These are phyloP conservation scores for Fusarium siculi DNA, from an alignment of 2,329 filamentous ascomycete genomes.

Conservation along the genomic window DNA sequence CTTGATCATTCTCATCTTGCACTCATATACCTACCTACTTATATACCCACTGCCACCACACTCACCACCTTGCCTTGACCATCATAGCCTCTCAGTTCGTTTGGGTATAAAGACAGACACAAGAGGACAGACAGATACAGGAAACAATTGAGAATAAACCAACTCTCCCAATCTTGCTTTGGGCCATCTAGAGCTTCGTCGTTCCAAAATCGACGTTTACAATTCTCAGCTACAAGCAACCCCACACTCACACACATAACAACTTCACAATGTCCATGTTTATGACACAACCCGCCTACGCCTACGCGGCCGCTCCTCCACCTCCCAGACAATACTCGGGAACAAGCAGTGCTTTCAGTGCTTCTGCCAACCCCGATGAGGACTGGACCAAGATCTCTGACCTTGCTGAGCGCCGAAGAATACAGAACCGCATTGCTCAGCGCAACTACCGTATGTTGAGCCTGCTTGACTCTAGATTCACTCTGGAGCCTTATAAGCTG, in stretches of 20 bases:
- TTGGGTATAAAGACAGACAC: slow-evolving; percentile 29
- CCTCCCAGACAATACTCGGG: slow-evolving; percentile 74
- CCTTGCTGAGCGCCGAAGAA: slow-evolving; percentile 89
- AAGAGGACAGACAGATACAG: slow-evolving; percentile 25
- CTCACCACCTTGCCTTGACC: slow-evolving; percentile 6
- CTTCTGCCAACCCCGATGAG: slow-evolving; percentile 93
- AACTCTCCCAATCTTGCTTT: slow-evolving; percentile 17
- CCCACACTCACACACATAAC: slow-evolving; percentile 16
- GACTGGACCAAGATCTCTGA: slow-evolving; percentile 99
- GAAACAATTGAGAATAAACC: slow-evolving; percentile 22
- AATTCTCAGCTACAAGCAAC: slow-evolving; percentile 14
- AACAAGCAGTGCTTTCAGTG: slow-evolving; percentile 94
- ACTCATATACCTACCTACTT: slow-evolving; percentile 12
- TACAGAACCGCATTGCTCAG: slow-evolving; percentile 98
- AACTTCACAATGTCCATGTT: slow-evolving; percentile 50
- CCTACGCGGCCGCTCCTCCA: slow-evolving; percentile 46
- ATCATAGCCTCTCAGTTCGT: slow-evolving; percentile 24
- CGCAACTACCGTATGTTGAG: slow-evolving; percentile 86
- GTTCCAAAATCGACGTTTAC: slow-evolving; percentile 22
- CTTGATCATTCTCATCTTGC: slow-evolving; percentile 21
- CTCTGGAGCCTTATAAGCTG: background rate
- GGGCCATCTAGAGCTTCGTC: slow-evolving; percentile 30
- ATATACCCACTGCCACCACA: slow-evolving; percentile 14
- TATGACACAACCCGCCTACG: slow-evolving; percentile 50
- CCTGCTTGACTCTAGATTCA: slow-evolving; percentile 4